Conservation (phyloP, 2,329 filamentous ascomycete species). For the Ceratocystis colombiana region DNA sequence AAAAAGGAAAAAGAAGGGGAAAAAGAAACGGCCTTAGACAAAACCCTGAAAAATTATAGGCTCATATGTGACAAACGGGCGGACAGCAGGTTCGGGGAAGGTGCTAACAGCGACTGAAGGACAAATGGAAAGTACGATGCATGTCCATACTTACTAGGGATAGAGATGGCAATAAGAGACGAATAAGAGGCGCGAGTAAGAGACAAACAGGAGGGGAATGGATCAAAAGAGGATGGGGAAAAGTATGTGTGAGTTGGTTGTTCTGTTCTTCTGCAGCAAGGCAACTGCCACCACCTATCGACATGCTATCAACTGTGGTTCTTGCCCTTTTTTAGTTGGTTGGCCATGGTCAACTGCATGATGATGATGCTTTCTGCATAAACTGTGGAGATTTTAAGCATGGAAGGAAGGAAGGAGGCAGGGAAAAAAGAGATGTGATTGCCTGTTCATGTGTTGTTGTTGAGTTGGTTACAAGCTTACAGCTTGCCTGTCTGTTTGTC, state of each 20-base stretch:
- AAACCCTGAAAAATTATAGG: neutral
- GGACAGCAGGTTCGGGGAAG: neutral
- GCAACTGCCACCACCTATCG: neutral
- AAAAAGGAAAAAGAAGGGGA: neutral
- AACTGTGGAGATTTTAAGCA: constrained; percentile 6
- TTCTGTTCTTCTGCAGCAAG: constrained; percentile 1
- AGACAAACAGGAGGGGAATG: neutral
- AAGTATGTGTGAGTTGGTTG: constrained; percentile 1
- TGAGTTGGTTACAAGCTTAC: neutral
- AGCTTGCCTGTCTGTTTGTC: neutral
- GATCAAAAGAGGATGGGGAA: neutral
- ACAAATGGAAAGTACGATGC: neutral
- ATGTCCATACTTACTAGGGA: neutral
- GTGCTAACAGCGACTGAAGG: neutral
- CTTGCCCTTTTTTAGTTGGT: neutral
- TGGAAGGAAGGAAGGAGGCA: constrained; percentile 10
- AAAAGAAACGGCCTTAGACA: neutral
- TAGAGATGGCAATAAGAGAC: neutral
- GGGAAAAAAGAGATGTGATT: constrained; percentile 1
- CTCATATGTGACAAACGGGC: neutral
- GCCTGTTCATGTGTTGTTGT: neutral
- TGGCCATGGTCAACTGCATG: neutral
- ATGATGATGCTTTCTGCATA: constrained; percentile 4
- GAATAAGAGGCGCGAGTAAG: neutral
- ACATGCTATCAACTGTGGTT: neutral